Evolutionary conservation across 257 asterid species (phyloP).

Genomic region (Hygrophila difformis): DNA sequence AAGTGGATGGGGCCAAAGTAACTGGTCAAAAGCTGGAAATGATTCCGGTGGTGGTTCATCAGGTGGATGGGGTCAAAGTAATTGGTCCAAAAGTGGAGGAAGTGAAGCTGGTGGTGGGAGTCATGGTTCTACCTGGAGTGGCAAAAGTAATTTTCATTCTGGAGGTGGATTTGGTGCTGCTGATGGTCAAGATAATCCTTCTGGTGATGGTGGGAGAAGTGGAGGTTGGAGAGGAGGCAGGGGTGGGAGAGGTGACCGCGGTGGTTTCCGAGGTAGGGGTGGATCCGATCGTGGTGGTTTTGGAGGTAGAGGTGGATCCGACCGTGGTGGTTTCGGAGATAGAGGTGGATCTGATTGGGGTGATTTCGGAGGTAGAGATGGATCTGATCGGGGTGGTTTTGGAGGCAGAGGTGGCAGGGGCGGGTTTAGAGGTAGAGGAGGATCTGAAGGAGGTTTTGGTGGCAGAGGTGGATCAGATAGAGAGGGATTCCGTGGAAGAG

Average conservation of each 20-base stretch:
- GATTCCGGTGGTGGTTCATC: constrained; percentile 37
- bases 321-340: constrained; percentile 39
- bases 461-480: constrained; percentile 50
- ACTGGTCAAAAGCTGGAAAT: constrained; percentile 37
- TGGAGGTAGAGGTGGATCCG: constrained; percentile 47
- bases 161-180: constrained; percentile 40
- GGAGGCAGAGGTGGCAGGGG: constrained; percentile 31
- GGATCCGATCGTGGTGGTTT: constrained; percentile 49
- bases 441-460: constrained; percentile 24
- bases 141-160: constrained; percentile 55
- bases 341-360: constrained; percentile 50
- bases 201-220: constrained; percentile 46
- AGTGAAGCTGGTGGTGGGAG: constrained; percentile 37
- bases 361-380: constrained; percentile 49
- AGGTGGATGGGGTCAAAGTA: constrained; percentile 71
- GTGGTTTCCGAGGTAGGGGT: constrained; percentile 45
- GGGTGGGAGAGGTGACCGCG: constrained; percentile 50
- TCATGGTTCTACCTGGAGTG: constrained; percentile 48
- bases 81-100: constrained; percentile 38
- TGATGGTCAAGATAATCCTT: constrained; percentile 33
- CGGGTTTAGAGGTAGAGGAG: constrained; percentile 38
- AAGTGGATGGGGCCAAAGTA: constrained; percentile 71
- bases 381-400: constrained; percentile 51
- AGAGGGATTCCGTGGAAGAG: constrained; percentile 54
- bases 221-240: constrained; percentile 68